A percentile compares a stretch with the other conserved stretches of the same genome.
Evolutionary conservation across 2,329 filamentous ascomycete species (phyloP).

Genomic region (Curvularia lunata): DNA sequence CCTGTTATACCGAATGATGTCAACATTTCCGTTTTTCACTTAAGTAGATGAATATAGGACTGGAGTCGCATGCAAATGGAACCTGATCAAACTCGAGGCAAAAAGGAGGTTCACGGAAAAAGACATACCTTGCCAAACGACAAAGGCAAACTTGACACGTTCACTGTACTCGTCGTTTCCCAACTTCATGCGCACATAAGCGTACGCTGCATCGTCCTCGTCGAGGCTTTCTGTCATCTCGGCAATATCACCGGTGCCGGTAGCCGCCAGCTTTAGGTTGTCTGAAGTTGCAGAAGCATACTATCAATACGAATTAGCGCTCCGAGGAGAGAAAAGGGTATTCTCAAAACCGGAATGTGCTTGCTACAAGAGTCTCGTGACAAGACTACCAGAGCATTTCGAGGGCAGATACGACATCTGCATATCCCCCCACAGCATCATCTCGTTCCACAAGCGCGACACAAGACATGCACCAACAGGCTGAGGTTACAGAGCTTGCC

Average conservation of each 20-base stretch:
- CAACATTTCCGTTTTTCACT: background rate
- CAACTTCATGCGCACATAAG: constrained; percentile 64
- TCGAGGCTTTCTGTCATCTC: constrained; percentile 66
- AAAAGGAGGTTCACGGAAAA: too few relatives aligned
- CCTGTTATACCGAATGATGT: constrained; percentile 23
- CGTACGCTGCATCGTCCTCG: constrained; percentile 68
- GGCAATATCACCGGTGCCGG: constrained; percentile 65
- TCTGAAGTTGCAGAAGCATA: constrained; percentile 58
- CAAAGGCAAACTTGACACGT: constrained; percentile 70
- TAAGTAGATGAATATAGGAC: background rate
- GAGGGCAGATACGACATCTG: background rate
- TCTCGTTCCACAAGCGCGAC: background rate
- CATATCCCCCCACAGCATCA: background rate
- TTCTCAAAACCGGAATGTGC: background rate
- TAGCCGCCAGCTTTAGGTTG: constrained; percentile 62
- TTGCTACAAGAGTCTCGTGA: background rate
- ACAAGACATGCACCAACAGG: background rate
- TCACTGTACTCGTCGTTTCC: constrained; percentile 74
- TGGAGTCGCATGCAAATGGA: too few relatives aligned
- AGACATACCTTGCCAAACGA: constrained; percentile 75
- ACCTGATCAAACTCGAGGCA: too few relatives aligned
- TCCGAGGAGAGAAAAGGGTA: background rate
- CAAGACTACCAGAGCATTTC: background rate
- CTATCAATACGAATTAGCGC: constrained; percentile 4
- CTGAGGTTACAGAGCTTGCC: background rate